These are phyloP conservation scores for Nicotiana noctiflora DNA, from an alignment of 257 asterid species.

Conservation along the genomic window DNA sequence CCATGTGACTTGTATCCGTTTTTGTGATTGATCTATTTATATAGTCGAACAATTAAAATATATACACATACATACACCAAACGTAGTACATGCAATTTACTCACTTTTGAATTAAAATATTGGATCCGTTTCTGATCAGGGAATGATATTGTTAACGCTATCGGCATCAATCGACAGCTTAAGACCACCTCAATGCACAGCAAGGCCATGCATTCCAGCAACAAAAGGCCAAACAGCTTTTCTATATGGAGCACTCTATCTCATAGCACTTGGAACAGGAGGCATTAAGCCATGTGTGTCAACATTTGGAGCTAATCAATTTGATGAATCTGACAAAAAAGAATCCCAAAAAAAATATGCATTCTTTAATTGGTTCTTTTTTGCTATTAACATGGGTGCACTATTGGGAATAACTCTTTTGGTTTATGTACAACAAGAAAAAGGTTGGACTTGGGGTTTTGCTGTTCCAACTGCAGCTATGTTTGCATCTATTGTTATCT, in stretches of 20 bases:
- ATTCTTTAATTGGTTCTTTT: constrained; percentile 84
- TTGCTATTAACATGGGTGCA: constrained; percentile 81
- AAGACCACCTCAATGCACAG: constrained; percentile 49
- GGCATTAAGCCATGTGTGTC: constrained; percentile 86
- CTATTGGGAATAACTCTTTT: constrained; percentile 59
- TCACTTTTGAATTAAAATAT: not conserved
- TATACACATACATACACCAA: too few relatives aligned
- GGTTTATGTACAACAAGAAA: constrained; percentile 50
- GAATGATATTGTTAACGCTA: constrained; percentile 60
- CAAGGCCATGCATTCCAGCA: constrained; percentile 48
- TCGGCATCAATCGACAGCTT: constrained; percentile 59
- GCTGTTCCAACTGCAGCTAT: constrained; percentile 44
- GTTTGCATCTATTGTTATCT: constrained; percentile 37
- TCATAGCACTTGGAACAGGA: too few relatives aligned
- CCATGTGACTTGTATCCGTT: too few relatives aligned
- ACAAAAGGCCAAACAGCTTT: constrained; percentile 35
- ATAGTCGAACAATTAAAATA: too few relatives aligned
- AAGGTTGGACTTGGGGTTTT: constrained; percentile 76
- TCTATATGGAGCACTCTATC: constrained; percentile 50
- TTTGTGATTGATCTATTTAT: too few relatives aligned
- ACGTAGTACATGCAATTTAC: not conserved
- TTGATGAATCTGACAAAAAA: constrained; percentile 38
- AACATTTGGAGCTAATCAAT: constrained; percentile 74
- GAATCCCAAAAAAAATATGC: constrained; percentile 59
- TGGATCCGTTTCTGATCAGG: constrained; percentile 20